Percentiles rank a stretch among this genome's conserved stretches.
Evolutionary conservation across 2,329 filamentous ascomycete genomes (phyloP).

Genomic region (Teratosphaeria zuluensis): DNA sequence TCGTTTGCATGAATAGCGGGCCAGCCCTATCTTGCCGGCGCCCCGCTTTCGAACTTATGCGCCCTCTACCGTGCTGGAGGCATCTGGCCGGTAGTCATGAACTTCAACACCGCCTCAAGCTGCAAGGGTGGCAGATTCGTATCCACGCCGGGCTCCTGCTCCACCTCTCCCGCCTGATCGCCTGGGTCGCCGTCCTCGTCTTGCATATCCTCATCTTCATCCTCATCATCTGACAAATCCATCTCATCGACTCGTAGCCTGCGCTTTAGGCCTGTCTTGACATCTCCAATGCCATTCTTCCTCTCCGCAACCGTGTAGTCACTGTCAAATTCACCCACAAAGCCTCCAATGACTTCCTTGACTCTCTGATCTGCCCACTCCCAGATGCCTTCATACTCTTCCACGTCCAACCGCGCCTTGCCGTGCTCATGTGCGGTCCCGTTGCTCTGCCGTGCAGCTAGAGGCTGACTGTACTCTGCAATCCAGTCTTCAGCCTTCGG

Average conservation of each 20-base stretch:
- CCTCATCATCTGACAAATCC: slow-evolving; percentile 37
- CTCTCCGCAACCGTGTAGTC: slow-evolving; percentile 65
- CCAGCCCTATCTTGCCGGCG: too few relatives aligned
- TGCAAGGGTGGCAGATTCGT: slow-evolving; percentile 27
- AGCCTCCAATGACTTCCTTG: slow-evolving; percentile 29
- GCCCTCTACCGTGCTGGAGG: not conserved
- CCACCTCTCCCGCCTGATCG: not conserved
- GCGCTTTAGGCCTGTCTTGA: slow-evolving; percentile 60
- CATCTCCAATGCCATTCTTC: slow-evolving; percentile 55
- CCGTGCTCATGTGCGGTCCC: slow-evolving; percentile 36
- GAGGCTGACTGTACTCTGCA: slow-evolving; percentile 31
- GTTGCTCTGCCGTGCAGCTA: not conserved
- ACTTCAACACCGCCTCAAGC: slow-evolving; percentile 28
- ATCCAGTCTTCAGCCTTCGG: slow-evolving; percentile 67
- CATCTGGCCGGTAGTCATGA: slow-evolving; percentile 1
- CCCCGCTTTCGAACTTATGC: too few relatives aligned
- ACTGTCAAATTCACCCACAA: slow-evolving; percentile 45
- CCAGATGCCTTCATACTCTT: slow-evolving; percentile 53
- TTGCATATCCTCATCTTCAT: slow-evolving; percentile 12
- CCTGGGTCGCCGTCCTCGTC: slow-evolving; percentile 1
- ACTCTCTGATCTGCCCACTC: slow-evolving; percentile 42
- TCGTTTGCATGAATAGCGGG: too few relatives aligned
- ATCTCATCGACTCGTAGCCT: slow-evolving; percentile 42
- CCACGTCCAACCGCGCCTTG: slow-evolving; percentile 27
- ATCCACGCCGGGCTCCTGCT: slow-evolving; percentile 9